A percentile compares a stretch with the other conserved stretches of the same genome.
phyloP scores from a whole-genome alignment of 192 early-diverging fungal species.

The Paraglomus brasilianum region DNA sequence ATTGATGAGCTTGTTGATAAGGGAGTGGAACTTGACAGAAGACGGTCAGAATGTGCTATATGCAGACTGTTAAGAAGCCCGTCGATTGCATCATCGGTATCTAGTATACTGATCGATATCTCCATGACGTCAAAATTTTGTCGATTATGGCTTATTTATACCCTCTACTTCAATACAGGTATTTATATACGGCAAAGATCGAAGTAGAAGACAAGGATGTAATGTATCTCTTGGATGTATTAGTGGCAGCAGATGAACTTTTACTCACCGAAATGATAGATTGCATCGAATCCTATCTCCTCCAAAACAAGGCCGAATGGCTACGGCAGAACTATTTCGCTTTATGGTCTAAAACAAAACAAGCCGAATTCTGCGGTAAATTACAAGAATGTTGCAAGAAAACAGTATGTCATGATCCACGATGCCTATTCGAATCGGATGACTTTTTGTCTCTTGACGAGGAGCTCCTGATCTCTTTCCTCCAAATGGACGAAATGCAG shows the following conservation, averaged over 20 bases:
- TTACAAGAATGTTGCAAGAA: conserved; percentile 8
- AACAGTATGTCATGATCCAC: background rate
- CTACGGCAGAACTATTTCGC: background rate
- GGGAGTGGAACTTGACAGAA: too few relatives aligned
- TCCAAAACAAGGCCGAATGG: background rate
- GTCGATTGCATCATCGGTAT: too few relatives aligned
- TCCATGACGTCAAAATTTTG: too few relatives aligned
- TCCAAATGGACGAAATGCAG: background rate
- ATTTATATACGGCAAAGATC: conserved; percentile 15
- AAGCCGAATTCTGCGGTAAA: conserved; percentile 8
- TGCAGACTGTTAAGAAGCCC: too few relatives aligned
- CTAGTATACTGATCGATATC: too few relatives aligned
- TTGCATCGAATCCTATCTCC: conserved; percentile 1
- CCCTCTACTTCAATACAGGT: background rate
- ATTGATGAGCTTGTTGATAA: too few relatives aligned
- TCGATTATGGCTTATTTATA: too few relatives aligned
- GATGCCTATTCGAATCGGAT: background rate
- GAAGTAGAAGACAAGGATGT: background rate
- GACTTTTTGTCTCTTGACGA: conserved; percentile 7
- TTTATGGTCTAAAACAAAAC: background rate
- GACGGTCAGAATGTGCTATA: too few relatives aligned
- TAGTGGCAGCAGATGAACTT: conserved; percentile 2
- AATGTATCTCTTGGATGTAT: background rate
- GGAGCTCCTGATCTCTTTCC: background rate
- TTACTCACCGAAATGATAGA: background rate